Evolutionary conservation across 805 yeast species (phyloP).

Genomic region (Kodamaea fukazawae): DNA sequence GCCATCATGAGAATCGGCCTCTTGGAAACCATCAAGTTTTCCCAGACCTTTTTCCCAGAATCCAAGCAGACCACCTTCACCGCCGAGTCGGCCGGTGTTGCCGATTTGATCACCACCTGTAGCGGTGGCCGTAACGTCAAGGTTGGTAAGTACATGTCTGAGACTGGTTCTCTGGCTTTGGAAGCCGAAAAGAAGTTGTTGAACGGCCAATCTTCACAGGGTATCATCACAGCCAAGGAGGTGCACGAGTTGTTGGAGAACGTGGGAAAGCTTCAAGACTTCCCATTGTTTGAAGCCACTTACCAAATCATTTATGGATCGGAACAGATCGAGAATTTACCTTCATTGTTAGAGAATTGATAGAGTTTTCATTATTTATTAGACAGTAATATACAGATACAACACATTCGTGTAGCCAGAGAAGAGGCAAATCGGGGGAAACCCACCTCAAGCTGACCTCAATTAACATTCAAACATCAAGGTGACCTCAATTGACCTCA

Average conservation of each 20-base stretch:
- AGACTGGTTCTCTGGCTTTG: slow-evolving; percentile 40
- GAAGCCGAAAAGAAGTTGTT: slow-evolving; percentile 44
- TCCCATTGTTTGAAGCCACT: slow-evolving; percentile 47
- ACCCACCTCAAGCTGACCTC: too few relatives aligned
- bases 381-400: background rate
- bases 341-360: slow-evolving; percentile 33
- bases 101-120: slow-evolving; percentile 48
- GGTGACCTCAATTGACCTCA: too few relatives aligned
- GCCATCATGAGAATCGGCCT: slow-evolving; percentile 48
- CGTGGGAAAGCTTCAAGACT: slow-evolving; percentile 32
- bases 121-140: slow-evolving; percentile 48
- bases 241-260: slow-evolving; percentile 44
- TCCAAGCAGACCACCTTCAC: slow-evolving; percentile 39
- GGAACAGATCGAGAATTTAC: slow-evolving; percentile 42
- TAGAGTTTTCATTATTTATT: slow-evolving; percentile 6
- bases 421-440: too few relatives aligned
- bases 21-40: slow-evolving; percentile 42
- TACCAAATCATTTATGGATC: slow-evolving; percentile 42
- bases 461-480: too few relatives aligned
- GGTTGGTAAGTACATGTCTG: slow-evolving; percentile 45
- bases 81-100: slow-evolving; percentile 46
- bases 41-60: slow-evolving; percentile 35
- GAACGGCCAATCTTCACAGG: slow-evolving; percentile 48
- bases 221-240: slow-evolving; percentile 46
- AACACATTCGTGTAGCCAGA: too few relatives aligned